These are phyloP conservation scores for Blumeria hordei DNA, from an alignment of 2,329 filamentous ascomycete genomes.

Conservation along the genomic window DNA sequence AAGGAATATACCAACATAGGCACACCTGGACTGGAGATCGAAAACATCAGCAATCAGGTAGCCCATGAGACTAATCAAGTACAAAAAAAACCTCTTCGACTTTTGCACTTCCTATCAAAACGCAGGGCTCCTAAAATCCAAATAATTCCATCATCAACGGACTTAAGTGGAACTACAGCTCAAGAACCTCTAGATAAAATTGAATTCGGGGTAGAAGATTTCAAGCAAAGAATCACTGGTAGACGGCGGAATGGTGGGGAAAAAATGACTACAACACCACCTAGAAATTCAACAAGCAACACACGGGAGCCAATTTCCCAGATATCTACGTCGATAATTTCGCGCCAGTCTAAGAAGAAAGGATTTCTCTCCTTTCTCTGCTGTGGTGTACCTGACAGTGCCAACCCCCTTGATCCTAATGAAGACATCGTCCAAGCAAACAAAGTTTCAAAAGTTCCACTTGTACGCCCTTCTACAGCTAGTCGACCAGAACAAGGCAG, in stretches of 20 bases:
- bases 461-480: slow-evolving; percentile 13
- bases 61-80: slow-evolving; percentile 10
- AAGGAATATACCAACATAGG: slow-evolving; percentile 13
- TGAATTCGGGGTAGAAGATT: slow-evolving; percentile 38
- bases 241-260: slow-evolving; percentile 41
- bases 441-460: slow-evolving; percentile 18
- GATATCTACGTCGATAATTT: slow-evolving; percentile 11
- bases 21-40: slow-evolving; percentile 9
- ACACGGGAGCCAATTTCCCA: slow-evolving; percentile 15
- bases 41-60: slow-evolving; percentile 9
- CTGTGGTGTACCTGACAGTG: slow-evolving; percentile 20
- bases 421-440: slow-evolving; percentile 21
- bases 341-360: slow-evolving; percentile 18
- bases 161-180: slow-evolving; percentile 33
- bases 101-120: slow-evolving; percentile 34
- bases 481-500: slow-evolving; percentile 11
- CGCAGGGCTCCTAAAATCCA: slow-evolving; percentile 37
- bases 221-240: slow-evolving; percentile 37
- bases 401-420: slow-evolving; percentile 19
- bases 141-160: slow-evolving; percentile 32
- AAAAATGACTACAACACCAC: slow-evolving; percentile 27
- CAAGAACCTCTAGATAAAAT: slow-evolving; percentile 37
- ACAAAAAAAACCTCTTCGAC: slow-evolving; percentile 21
- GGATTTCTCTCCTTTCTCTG: slow-evolving; percentile 23
- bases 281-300: slow-evolving; percentile 17